Evolutionary conservation across 1,284 basidiomycete genomes (phyloP), one percentile per base, ranked within the genome.

Genomic region (Sanghuangporus sanghuang): DNA sequence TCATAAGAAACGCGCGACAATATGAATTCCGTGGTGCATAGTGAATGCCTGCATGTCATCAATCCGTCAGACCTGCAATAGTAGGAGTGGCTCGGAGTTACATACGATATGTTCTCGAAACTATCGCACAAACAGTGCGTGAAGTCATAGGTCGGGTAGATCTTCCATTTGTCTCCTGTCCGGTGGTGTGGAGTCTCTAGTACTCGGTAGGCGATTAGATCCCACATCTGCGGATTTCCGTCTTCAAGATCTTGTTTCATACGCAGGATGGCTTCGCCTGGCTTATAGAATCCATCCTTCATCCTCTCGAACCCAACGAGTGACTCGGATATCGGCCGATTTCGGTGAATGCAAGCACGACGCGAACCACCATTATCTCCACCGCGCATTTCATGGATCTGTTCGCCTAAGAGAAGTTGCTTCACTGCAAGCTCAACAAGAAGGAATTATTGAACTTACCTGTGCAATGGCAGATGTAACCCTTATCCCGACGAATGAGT

Each of bases 161-260:
- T 90, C 71, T 81, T 93, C 97, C 97, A 99, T 70, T 90, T 92
- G 74, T 90, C 87, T 32, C 88, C 89, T 0, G 97, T 99, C 36
- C 97, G 87, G 74, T 99, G 96, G 76, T 99, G 97, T 46, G 92
- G 86, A 6, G 93, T 87, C 60, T 92, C 84, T 64, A 99, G 83
- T 50, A 98, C 94, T 40, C 97, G 89, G 74, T 99, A 99, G 16
- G 96, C 96, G 55, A 98, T 93, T 63, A 98, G 77, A 77, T 99
- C 97, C 97, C 97, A 99, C 96, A 99, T 98, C 78, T 96, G 95
- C 27, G 97, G 96, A 76, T 99, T 99, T 11, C 92, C 92, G 66
- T 94, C 92, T 59, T 86, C 82, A 44, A 99, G 78, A 73, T 99
- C 93, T 79, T 96, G 94, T 79, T 99, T 99, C 97, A 99, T 99